Evolutionary conservation across 352 stramenopile genomes (phyloP).

Genomic region (Pythium phragmitis): DNA sequence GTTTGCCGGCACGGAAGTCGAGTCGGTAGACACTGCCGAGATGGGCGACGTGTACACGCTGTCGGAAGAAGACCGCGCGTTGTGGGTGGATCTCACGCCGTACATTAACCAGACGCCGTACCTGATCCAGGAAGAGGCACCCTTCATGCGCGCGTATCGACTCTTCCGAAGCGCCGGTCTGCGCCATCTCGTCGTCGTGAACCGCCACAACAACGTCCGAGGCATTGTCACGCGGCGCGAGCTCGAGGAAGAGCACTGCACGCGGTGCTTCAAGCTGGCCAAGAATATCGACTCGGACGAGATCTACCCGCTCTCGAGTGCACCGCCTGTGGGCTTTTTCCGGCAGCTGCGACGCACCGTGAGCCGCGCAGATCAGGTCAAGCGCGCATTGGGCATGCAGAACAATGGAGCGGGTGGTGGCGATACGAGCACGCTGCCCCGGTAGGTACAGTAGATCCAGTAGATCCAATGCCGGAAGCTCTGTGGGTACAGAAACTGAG

Average conservation of each 20-base stretch:
- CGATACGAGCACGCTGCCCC: background rate
- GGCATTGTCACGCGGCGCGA: constrained; percentile 87
- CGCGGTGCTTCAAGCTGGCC: constrained; percentile 68
- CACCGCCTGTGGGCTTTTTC: constrained; percentile 60
- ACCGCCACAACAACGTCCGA: constrained; percentile 90
- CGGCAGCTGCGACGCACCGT: constrained; percentile 60
- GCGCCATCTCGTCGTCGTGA: constrained; percentile 93
- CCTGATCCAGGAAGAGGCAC: constrained; percentile 94
- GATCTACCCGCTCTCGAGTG: constrained; percentile 59
- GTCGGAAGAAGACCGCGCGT: constrained; percentile 79
- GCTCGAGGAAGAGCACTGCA: constrained; percentile 80
- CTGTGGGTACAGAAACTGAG: constrained; percentile 6
- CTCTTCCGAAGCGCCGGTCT: constrained; percentile 97
- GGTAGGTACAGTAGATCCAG: constrained; percentile 6
- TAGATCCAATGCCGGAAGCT: background rate
- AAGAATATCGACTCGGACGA: constrained; percentile 75
- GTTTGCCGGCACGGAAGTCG: constrained; percentile 31
- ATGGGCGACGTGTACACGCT: constrained; percentile 45
- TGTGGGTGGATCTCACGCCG: constrained; percentile 94
- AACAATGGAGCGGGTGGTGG: constrained; percentile 2
- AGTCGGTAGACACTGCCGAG: constrained; percentile 30
- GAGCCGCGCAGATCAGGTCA: constrained; percentile 75
- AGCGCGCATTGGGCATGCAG: constrained; percentile 48
- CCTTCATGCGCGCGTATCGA: constrained; percentile 94
- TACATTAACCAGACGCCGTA: constrained; percentile 98